phyloP scores from a whole-genome alignment of 441 rosid genomes.

The Erodium chrysanthum region DNA sequence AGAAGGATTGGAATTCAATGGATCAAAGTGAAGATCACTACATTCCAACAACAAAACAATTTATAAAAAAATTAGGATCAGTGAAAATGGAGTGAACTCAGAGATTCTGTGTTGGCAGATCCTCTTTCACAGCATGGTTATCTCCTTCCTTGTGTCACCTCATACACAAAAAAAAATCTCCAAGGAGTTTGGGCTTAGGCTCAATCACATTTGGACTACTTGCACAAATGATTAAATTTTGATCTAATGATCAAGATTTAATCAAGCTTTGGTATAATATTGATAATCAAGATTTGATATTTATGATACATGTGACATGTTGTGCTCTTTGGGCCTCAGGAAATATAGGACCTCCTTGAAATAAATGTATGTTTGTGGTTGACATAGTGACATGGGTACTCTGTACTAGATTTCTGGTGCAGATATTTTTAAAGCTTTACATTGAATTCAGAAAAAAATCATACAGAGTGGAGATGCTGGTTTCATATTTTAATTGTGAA shows the following conservation, averaged over 20 bases:
- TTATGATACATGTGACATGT: background rate
- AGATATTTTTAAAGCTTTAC: no score
- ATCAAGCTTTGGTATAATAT: no score
- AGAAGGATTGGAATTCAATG: conserved; percentile 35
- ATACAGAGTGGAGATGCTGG: no score
- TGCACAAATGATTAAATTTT: background rate
- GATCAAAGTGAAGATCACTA: conserved; percentile 27
- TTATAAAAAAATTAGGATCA: background rate
- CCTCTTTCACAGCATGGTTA: conserved; percentile 29
- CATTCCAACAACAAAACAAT: background rate
- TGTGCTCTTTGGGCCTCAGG: background rate
- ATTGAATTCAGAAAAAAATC: no score
- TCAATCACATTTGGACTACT: background rate
- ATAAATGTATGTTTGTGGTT: background rate
- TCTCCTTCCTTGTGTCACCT: conserved; percentile 21
- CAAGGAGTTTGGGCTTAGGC: background rate
- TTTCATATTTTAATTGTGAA: no score
- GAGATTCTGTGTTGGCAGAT: conserved; percentile 28
- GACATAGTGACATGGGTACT: background rate
- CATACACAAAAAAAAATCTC: background rate
- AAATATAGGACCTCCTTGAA: background rate
- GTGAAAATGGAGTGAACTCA: background rate
- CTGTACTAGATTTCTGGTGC: background rate
- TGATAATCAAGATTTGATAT: no score
- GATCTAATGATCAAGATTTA: no score